phyloP scores from a whole-genome alignment of 345 rosid species.

The Brassica rapa region DNA sequence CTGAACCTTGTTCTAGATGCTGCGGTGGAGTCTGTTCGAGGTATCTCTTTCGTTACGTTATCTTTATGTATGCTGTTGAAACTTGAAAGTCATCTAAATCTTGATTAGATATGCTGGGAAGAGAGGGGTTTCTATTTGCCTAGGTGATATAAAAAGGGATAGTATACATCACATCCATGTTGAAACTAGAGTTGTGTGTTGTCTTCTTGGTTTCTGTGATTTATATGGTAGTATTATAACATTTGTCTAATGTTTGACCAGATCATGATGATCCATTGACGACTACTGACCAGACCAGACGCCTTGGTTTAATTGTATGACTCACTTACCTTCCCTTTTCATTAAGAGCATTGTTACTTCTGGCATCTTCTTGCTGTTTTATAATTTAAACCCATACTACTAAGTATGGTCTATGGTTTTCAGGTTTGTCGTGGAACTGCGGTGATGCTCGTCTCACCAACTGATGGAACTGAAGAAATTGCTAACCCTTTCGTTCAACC shows the following conservation, averaged over 20 bases:
- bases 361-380: background rate
- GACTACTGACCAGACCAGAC: conserved; percentile 92
- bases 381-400: background rate
- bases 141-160: background rate
- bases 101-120: background rate
- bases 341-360: background rate
- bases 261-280: conserved; percentile 94
- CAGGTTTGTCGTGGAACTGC: conserved; percentile 98
- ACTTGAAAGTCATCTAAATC: background rate
- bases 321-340: background rate
- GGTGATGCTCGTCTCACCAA: conserved; percentile 97
- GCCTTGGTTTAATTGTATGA: conserved; percentile 87
- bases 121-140: background rate
- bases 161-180: background rate
- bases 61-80: too few relatives aligned
- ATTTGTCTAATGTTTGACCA: conserved; percentile 35
- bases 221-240: background rate
- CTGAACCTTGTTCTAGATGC: conserved; percentile 94
- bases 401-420: conserved; percentile 4
- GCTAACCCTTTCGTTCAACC: conserved; percentile 95
- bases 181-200: background rate
- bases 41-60: conserved; percentile 40
- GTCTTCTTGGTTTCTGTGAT: background rate
- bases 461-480: conserved; percentile 97
- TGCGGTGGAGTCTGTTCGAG: conserved; percentile 82